Conservation (phyloP, 1,284 basidiomycete genomes). For the Athelia sp. region DNA sequence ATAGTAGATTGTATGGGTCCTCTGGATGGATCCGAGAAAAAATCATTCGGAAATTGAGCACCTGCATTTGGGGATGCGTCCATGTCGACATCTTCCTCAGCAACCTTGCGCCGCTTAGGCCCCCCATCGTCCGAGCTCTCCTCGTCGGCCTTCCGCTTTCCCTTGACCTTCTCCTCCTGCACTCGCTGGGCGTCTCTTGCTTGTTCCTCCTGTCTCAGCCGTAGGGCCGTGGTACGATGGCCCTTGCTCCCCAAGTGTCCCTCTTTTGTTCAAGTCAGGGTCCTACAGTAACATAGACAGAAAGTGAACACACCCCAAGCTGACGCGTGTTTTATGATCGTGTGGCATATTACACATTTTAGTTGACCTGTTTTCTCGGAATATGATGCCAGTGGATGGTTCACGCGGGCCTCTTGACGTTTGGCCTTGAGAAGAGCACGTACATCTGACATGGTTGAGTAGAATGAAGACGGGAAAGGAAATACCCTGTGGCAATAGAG, state of each 20-base stretch:
- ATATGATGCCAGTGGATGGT: conserved; percentile 71
- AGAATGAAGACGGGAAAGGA: neutral
- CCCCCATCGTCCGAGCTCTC: conserved; percentile 20
- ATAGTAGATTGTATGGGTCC: conserved; percentile 32
- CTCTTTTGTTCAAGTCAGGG: no score
- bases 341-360: conserved; percentile 62
- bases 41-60: conserved; percentile 55
- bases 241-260: conserved; percentile 78
- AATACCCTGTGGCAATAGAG: neutral
- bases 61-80: conserved; percentile 8
- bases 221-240: conserved; percentile 60
- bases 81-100: conserved; percentile 10
- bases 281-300: no score
- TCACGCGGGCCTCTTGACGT: conserved; percentile 64
- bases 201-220: conserved; percentile 49
- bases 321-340: conserved; percentile 62
- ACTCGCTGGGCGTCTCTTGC: conserved; percentile 27
- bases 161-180: conserved; percentile 26
- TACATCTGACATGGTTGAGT: conserved; percentile 56
- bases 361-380: conserved; percentile 52
- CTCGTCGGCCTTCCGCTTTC: conserved; percentile 41
- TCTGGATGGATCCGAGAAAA: conserved; percentile 73
- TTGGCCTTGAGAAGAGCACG: conserved; percentile 73
- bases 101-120: conserved; percentile 31
- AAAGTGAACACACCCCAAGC: conserved; percentile 54